phyloP scores from a whole-genome alignment of 768 basidiomycete genomes.

The Suillus lakei region DNA sequence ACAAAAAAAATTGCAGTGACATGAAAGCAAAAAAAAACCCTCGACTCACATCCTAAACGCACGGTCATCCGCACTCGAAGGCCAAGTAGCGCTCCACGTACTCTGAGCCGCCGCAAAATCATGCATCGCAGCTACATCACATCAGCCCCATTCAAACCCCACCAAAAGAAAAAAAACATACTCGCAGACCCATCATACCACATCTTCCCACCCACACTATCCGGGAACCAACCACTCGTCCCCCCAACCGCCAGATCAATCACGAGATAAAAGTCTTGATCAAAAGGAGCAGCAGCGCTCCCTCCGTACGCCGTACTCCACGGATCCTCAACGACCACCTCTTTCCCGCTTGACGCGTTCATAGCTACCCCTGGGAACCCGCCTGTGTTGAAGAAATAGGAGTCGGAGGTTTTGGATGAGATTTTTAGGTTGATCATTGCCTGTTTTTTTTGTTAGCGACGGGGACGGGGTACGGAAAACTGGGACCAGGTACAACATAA shows the following conservation, averaged over 20 bases:
- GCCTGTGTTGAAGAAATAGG: conserved; percentile 56
- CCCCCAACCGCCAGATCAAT: conserved; percentile 82
- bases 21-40: no score
- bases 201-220: conserved; percentile 54
- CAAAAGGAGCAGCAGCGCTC: conserved; percentile 49
- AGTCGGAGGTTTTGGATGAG: conserved; percentile 44
- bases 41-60: conserved; percentile 67
- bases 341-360: conserved; percentile 43
- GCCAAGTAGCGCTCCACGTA: conserved; percentile 81
- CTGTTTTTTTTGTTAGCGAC: conserved; percentile 15
- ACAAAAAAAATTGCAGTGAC: no score
- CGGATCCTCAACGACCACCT: conserved; percentile 49
- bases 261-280: conserved; percentile 78
- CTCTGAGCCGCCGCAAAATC: conserved; percentile 66
- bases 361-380: conserved; percentile 54
- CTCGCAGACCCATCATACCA: conserved; percentile 68
- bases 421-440: conserved; percentile 55
- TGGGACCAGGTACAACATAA: no score
- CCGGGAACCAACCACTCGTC: conserved; percentile 61
- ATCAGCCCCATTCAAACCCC: conserved; percentile 22
- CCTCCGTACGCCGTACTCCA: conserved; percentile 50
- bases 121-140: conserved; percentile 59
- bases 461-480: no score
- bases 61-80: conserved; percentile 58
- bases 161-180: conserved; percentile 33